These are phyloP conservation scores for Chlamydomonas schloesseri DNA, from an alignment of 139 green algal genomes.

Conservation along the genomic window DNA sequence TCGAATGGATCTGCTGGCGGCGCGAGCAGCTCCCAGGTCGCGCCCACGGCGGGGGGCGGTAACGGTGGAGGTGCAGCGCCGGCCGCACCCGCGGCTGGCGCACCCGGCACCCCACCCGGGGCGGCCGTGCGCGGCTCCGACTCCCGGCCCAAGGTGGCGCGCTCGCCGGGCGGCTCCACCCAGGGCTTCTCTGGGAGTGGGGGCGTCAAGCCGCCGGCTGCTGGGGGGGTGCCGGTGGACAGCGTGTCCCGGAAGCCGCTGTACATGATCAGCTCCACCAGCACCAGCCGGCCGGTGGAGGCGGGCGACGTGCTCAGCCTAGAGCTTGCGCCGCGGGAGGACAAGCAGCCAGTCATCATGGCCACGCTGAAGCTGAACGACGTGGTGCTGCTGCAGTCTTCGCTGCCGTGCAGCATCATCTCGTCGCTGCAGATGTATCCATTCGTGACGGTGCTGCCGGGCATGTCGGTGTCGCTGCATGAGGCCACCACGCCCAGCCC, in stretches of 20 bases:
- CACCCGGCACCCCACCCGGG: no score
- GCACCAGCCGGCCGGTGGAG: conserved; percentile 12
- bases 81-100: no score
- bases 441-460: conserved; percentile 65
- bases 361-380: conserved; percentile 61
- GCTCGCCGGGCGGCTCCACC: neutral
- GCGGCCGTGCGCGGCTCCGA: no score
- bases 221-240: conserved; percentile 50
- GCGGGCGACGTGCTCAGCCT: conserved; percentile 63
- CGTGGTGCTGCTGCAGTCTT: conserved; percentile 51
- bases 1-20: neutral
- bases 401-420: conserved; percentile 60
- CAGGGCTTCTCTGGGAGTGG: neutral
- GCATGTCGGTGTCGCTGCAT: conserved; percentile 65
- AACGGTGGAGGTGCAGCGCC: no score
- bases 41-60: no score
- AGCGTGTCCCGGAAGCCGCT: conserved; percentile 64
- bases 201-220: neutral
- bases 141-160: no score
- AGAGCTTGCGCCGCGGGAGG: conserved; percentile 67
- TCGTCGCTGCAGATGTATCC: conserved; percentile 71
- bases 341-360: conserved; percentile 70
- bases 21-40: no score
- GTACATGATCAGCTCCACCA: conserved; percentile 61
- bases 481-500: conserved; percentile 67